Base-by-base conservation (phyloP, 345 rosid species). In the Mercurialis annua region DNA sequence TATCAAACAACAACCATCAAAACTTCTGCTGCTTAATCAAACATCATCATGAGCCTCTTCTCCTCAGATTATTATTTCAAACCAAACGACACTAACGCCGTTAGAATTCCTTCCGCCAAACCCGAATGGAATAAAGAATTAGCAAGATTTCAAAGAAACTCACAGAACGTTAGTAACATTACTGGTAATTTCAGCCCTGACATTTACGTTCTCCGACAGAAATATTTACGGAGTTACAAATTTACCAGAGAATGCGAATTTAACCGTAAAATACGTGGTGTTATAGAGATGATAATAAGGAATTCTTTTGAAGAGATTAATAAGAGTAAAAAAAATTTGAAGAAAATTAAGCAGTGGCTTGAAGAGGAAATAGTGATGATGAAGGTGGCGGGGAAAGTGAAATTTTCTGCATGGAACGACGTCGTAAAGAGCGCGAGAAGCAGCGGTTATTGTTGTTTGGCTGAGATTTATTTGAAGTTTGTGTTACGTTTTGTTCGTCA, bases 151-250 rank as follows among this genome's bases (percentile, higher is more conserved):
- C 15, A 77, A 30, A 46, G 27, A 44, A 53, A 14, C 17, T 15
- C 20, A 52, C 9, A 26, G 51, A 23, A 30, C 12, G 11, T 8
- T 36, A 34, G 42, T 5, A 11, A 3, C 2, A 14, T 52, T n/a
- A 12, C 46, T 0, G 54, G 69, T 12, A n/a, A n/a, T n/a, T n/a
- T n/a, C n/a, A 44, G 53, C 49, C 69, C 64, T 9, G 73, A 71
- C 12, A n/a, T 18, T 44, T 78, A 42, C 27, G 33, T 52, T 34
- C 5, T 52, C 55, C 36, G 82, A 51, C 81, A 79, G 58, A 74
- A 58, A 61, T 79, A 44, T 27, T 61, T 82, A 0, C 68, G 74
- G 63, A 79, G 83, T 83, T 81, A 81, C 62, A 55, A 62, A 26
- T 78, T 78, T 33, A 51, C 51, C 23, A 62, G 48, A 62, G 72